Base-by-base conservation (phyloP, 2,329 filamentous ascomycete species). In the Alternaria sp. region DNA sequence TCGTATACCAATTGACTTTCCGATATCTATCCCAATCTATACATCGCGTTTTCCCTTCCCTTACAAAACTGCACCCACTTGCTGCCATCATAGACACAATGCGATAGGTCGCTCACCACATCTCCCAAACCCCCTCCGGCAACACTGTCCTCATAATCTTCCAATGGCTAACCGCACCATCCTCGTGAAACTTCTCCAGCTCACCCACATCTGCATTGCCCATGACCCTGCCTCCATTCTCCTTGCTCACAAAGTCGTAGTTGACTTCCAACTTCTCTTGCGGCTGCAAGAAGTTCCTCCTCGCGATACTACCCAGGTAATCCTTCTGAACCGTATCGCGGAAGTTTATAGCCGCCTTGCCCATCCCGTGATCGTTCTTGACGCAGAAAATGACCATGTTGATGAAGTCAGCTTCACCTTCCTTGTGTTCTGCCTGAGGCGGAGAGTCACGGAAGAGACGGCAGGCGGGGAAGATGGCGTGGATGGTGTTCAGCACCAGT, bases 341-440 rank as follows among this genome's bases (percentile, higher is more conserved):
- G 83, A 98, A 98, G 0, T 76, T 82, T 40, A 93, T 81, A 0
- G 82, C 81, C 17, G 57, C 50, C n/a, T 74, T 75, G 2, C 75
- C 75, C 30, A 62, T 52, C 0, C 66, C 74, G 26, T 75, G 68
- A 25, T 81, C 77, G 11, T 82, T 84, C 81, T 93, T 95, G 62
- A 88, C 89, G 84, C 96, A 99, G 83, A 97, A 97, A 64, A 98
- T 89, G 50, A 98, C 92, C 87, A 98, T 93, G 83, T 99, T 99
- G 77, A 93, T 93, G 79, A 98, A 97, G 75, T 97, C 92, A 1
- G 71, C 64, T 8, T 79, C 72, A 13, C 71, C 74, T 9, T 71
- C 64, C 9, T 71, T 56, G 28, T 67, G 64, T 23, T 83, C 81
- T 1, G 87, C 82, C 3, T 84, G 81, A 1, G 84, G 81, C 5